A percentile compares a stretch with the other conserved stretches of the same genome.
phyloP scores from a whole-genome alignment of 2,329 filamentous ascomycete species.

The Lachnum nothofagi region DNA sequence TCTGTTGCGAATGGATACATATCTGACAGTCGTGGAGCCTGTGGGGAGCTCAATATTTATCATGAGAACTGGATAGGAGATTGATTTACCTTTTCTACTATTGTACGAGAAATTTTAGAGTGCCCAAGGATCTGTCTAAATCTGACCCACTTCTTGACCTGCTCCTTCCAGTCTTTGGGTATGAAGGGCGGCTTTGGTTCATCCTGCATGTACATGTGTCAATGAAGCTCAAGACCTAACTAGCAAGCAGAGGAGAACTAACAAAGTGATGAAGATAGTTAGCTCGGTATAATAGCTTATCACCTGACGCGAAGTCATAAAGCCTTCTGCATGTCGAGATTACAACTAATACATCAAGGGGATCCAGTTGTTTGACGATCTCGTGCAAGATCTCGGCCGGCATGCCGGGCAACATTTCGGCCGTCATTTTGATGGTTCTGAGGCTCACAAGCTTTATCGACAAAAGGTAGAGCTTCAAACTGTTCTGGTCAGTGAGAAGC shows the following conservation, averaged over 20 bases:
- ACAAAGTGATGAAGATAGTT: constrained; percentile 57
- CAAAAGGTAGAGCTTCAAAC: too few relatives aligned
- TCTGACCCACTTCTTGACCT: neutral
- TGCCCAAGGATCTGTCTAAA: neutral
- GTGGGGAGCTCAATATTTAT: neutral
- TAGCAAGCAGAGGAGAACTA: constrained; percentile 20
- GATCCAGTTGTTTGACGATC: constrained; percentile 53
- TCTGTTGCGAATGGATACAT: neutral
- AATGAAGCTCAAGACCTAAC: neutral
- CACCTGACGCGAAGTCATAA: constrained; percentile 50
- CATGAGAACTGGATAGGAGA: neutral
- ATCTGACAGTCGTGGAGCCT: neutral
- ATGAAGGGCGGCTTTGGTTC: constrained; percentile 35
- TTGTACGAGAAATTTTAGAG: neutral
- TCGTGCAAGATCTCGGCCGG: constrained; percentile 60
- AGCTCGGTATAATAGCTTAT: constrained; percentile 55
- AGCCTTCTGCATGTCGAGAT: constrained; percentile 49
- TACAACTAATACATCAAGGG: constrained; percentile 51
- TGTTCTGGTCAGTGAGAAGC: too few relatives aligned
- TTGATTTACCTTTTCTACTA: neutral
- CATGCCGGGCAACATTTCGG: neutral
- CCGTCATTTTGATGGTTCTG: too few relatives aligned
- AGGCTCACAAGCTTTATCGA: too few relatives aligned
- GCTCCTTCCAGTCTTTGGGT: neutral
- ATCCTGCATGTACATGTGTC: constrained; percentile 36